Percentiles rank a stretch among this genome's conserved stretches.
Evolutionary conservation across 192 early-diverging fungal species (phyloP).

Genomic region (Backusella mclennaniae): DNA sequence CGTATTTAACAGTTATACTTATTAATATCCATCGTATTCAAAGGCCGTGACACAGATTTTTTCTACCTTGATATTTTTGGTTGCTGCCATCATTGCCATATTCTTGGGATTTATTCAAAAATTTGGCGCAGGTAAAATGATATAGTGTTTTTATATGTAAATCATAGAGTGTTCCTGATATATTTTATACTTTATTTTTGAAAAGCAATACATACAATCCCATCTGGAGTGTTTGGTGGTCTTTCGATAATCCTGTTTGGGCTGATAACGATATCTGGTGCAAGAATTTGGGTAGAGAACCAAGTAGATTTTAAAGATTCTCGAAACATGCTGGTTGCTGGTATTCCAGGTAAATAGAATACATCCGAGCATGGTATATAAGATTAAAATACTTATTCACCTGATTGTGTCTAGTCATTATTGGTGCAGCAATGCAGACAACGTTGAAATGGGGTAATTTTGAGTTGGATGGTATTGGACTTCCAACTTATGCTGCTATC

Average conservation of each 20-base stretch:
- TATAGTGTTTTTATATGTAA: neutral
- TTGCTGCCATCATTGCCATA: conserved; percentile 55
- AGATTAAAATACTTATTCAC: neutral
- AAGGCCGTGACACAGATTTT: conserved; percentile 48
- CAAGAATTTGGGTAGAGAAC: conserved; percentile 53
- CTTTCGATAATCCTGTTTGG: conserved; percentile 52
- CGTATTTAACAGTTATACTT: too few relatives aligned
- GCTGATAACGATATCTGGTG: conserved; percentile 49
- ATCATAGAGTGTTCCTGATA: neutral
- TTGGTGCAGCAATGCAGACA: conserved; percentile 45
- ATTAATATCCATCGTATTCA: too few relatives aligned
- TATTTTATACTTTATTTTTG: neutral
- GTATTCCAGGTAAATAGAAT: conserved; percentile 23
- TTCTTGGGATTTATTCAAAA: conserved; percentile 56
- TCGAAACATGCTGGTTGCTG: conserved; percentile 48
- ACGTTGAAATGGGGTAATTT: conserved; percentile 37
- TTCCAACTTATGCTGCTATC: conserved; percentile 36
- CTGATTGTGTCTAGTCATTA: conserved; percentile 19
- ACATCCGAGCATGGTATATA: neutral
- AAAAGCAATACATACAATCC: conserved; percentile 45
- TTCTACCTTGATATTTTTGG: conserved; percentile 49
- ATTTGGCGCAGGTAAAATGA: conserved; percentile 39
- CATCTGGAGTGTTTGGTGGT: conserved; percentile 53
- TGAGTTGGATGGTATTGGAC: conserved; percentile 48
- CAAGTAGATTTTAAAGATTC: conserved; percentile 50